Evolutionary conservation across 345 rosid species (phyloP).

Genomic region (Mercurialis annua): DNA sequence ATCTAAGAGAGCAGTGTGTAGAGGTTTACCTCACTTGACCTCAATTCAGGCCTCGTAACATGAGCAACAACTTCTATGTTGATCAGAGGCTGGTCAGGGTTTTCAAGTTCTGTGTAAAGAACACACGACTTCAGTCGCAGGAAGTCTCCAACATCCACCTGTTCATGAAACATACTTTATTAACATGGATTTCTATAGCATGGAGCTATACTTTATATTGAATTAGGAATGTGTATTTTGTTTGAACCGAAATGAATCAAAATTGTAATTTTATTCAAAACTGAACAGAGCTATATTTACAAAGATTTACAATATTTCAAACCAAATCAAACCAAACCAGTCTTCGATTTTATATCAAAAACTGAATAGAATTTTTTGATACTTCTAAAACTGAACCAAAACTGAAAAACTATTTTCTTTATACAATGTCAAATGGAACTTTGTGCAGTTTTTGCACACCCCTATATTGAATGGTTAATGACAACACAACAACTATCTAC

Average conservation of each 20-base stretch:
- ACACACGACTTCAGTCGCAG: slow-evolving; percentile 75
- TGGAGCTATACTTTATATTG: not conserved
- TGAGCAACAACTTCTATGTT: slow-evolving; percentile 92
- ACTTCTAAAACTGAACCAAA: no score
- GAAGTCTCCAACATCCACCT: slow-evolving; percentile 89
- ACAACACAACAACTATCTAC: not conserved
- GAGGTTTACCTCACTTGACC: slow-evolving; percentile 72
- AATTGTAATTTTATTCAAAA: no score
- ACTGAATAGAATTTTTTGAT: no score
- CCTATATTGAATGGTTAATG: no score
- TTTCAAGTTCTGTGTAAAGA: slow-evolving; percentile 65
- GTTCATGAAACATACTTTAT: slow-evolving; percentile 16
- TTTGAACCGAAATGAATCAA: no score
- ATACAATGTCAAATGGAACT: no score
- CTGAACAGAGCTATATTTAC: no score
- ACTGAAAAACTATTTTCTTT: no score
- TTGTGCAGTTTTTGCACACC: no score
- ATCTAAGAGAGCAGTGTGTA: slow-evolving; percentile 1
- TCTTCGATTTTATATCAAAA: no score
- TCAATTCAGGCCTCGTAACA: slow-evolving; percentile 88
- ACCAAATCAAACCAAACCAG: no score
- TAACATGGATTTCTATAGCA: not conserved
- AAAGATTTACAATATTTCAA: no score
- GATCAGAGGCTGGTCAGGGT: slow-evolving; percentile 65
- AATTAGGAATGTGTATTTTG: not conserved